These are phyloP conservation scores for Penicillium fuscoglaucum DNA, from an alignment of 2,329 filamentous ascomycete species.

Conservation along the genomic window DNA sequence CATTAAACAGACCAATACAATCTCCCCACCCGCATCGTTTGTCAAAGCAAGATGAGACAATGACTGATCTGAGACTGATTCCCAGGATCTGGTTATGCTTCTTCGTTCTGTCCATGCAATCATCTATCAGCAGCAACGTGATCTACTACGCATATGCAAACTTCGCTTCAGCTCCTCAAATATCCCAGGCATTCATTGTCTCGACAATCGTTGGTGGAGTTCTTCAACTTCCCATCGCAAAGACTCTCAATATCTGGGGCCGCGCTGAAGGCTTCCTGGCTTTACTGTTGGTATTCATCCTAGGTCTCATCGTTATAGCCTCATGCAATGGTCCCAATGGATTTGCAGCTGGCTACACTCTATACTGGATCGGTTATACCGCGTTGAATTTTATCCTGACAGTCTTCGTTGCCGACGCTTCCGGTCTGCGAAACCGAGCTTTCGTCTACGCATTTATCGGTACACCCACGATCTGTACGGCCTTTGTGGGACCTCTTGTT, in stretches of 20 bases:
- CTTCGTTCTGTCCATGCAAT: not conserved
- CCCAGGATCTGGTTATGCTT: not conserved
- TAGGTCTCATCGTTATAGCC: not conserved
- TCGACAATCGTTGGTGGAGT: not conserved
- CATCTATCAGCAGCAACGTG: not conserved
- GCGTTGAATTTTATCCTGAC: not conserved
- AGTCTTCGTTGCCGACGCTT: not conserved
- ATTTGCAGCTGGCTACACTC: not conserved
- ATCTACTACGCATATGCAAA: not conserved
- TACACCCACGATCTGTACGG: not conserved
- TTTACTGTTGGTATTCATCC: not conserved
- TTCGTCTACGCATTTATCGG: not conserved
- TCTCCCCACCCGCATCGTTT: not conserved
- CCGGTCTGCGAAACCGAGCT: not conserved
- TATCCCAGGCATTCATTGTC: not conserved
- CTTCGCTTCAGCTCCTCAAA: not conserved
- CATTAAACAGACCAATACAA: not conserved
- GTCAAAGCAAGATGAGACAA: not conserved
- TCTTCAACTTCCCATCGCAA: not conserved
- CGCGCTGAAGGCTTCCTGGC: not conserved
- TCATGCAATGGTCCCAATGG: not conserved
- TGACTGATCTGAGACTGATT: not conserved
- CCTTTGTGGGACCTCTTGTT: not conserved
- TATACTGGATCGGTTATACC: not conserved
- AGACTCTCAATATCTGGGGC: not conserved